Percentiles rank a stretch among this genome's conserved stretches.
phyloP scores from a whole-genome alignment of 1,139 yeast species.

The Trichomonascaceae sp. region DNA sequence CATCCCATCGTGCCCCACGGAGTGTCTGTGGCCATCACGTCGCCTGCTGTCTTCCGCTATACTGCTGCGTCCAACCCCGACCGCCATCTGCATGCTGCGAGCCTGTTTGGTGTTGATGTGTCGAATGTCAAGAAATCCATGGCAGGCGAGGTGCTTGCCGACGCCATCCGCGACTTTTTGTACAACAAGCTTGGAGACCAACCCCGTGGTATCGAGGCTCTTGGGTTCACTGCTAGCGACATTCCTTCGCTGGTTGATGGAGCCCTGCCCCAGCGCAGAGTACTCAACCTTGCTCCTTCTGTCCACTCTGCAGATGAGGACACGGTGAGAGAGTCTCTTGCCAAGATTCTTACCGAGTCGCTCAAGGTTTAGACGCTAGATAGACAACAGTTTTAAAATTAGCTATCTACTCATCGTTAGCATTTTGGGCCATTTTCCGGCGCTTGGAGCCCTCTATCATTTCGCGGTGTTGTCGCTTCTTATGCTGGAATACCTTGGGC shows the following conservation, averaged over 20 bases:
- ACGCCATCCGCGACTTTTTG: slow-evolving; percentile 25
- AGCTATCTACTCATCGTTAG: too few species aligned
- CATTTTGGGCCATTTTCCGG: too few species aligned
- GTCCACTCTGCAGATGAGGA: slow-evolving; percentile 20
- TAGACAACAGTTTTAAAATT: too few species aligned
- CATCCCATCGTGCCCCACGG: slow-evolving; percentile 31
- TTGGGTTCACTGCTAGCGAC: slow-evolving; percentile 24
- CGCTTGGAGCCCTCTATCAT: slow-evolving; percentile 75
- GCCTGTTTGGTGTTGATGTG: slow-evolving; percentile 27
- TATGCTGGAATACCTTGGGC: slow-evolving; percentile 53
- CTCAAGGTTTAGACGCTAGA: too few species aligned
- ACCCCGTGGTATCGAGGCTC: slow-evolving; percentile 24
- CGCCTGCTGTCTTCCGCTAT: slow-evolving; percentile 29
- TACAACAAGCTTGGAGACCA: slow-evolving; percentile 26
- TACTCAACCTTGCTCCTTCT: slow-evolving; percentile 26
- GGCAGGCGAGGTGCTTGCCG: slow-evolving; percentile 28
- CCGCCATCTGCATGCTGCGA: slow-evolving; percentile 28
- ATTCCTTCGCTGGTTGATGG: slow-evolving; percentile 27
- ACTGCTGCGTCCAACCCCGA: slow-evolving; percentile 31
- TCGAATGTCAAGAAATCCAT: slow-evolving; percentile 26
- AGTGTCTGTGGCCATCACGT: slow-evolving; percentile 30
- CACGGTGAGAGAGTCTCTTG: slow-evolving; percentile 16
- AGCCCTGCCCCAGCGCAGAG: slow-evolving; percentile 30
- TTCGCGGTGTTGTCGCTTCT: slow-evolving; percentile 48
- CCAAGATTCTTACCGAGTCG: slow-evolving; percentile 16